Evolutionary conservation across 2,329 filamentous ascomycete species (phyloP), one percentile per base, ranked within the genome.

Genomic region (Fusarium tuaranense): DNA sequence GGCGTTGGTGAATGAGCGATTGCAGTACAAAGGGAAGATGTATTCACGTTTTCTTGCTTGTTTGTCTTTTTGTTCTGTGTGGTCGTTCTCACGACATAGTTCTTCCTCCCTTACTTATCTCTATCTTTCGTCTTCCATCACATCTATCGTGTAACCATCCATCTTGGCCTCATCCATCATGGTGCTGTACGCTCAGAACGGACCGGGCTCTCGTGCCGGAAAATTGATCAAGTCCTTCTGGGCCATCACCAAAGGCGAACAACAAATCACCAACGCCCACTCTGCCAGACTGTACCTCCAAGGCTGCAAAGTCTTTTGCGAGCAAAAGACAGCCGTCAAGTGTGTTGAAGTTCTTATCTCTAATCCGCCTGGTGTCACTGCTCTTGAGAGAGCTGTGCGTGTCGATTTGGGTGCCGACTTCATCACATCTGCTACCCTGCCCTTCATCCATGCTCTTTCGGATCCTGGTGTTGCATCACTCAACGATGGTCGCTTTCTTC

Each of bases 251-350:
- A 77, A 76, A 38, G 78, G 69, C 25, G 64, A 76, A 2, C 70
- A 75, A 7, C 65, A 65, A 14, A 64, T 79, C 51, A 46, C 51
- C 2, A 69, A 51, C 57, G 7, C 44, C 9, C 68, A 66, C 5
- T 75, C 78, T 16, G 81, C 81, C 1, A 73, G 72, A 9, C 62
- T 80, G 9, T 83, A 81, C 34, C 46, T 82, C 2, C 72, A 81
- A 34, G 79, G 78, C 2, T 76, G 71, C 0, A 44, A 68, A 6
- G 14, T 39, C 4, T 68, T 73, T 7, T 74, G 70, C 7, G 41
- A 57, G 3, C 68, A 76, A 14, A 55, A 72, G 7, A 63, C 71
- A 0, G 67, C 80, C 4, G 64, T 72, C 5, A 69, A 70, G n/a
- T 81, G 73, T 14, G 69, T 83, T 3, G 81, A 83, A 44, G 65